A percentile compares a stretch with the other conserved stretches of the same genome.
Conservation (phyloP, 345 rosid genomes). For the Arabis alpina region DNA sequence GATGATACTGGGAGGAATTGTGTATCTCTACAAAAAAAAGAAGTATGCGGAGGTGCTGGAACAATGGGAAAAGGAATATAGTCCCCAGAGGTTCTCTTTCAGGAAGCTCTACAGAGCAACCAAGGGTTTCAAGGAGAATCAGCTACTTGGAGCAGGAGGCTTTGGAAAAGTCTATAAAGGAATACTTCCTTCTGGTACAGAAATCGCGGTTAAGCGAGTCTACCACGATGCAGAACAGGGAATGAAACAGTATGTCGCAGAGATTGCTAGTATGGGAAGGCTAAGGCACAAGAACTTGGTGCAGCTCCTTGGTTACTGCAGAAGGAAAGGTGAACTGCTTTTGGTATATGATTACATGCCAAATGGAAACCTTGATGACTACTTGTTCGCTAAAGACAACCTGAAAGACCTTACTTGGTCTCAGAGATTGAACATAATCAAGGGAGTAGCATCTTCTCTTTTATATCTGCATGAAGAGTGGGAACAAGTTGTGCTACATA, state of each 20-base stretch:
- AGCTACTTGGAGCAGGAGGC: too few species aligned
- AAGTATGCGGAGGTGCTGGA: constrained; percentile 33
- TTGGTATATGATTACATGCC: constrained; percentile 58
- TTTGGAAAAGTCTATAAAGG: too few species aligned
- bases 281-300: constrained; percentile 55
- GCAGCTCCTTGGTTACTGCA: constrained; percentile 54
- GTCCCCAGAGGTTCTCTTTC: too few species aligned
- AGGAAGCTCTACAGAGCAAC: too few species aligned
- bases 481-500: constrained; percentile 56
- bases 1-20: constrained; percentile 2
- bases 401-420: constrained; percentile 45
- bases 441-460: constrained; percentile 52
- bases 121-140: too few species aligned
- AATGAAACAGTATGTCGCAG: constrained; percentile 28
- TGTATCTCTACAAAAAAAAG: constrained; percentile 34
- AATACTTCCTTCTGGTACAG: not conserved
- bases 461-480: constrained; percentile 58
- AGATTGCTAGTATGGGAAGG: constrained; percentile 39
- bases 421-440: constrained; percentile 49
- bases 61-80: constrained; percentile 39
- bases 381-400: constrained; percentile 34
- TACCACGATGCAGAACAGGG: constrained; percentile 36
- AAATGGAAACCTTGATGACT: constrained; percentile 55
- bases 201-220: constrained; percentile 36
- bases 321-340: constrained; percentile 50